These are phyloP conservation scores for Herpomyces periplanetae DNA, from an alignment of 2,329 filamentous ascomycete genomes.

Conservation along the genomic window DNA sequence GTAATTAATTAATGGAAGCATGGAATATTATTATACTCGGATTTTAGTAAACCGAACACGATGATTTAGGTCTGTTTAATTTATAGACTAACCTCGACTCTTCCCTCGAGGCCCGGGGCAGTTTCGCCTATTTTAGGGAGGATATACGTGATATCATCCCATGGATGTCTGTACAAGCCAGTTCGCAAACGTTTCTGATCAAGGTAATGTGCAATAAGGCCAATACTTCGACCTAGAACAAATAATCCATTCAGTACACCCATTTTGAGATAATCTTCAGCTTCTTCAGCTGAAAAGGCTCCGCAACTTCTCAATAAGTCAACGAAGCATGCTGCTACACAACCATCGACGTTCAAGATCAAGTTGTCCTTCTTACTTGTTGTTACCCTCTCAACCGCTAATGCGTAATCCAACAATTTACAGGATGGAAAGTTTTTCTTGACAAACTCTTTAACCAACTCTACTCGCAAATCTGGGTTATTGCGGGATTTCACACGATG, in stretches of 20 bases:
- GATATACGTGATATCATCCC: slow-evolving; percentile 72
- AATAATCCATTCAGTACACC: slow-evolving; percentile 98
- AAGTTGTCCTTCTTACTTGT: slow-evolving; percentile 99
- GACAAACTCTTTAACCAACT: slow-evolving; percentile 96
- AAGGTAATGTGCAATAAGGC: slow-evolving; percentile 96
- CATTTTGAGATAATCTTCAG: slow-evolving; percentile 95
- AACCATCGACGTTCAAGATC: slow-evolving; percentile 94
- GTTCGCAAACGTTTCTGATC: slow-evolving; percentile 98
- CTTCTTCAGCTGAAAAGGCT: slow-evolving; percentile 78
- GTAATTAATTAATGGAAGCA: too few relatives aligned
- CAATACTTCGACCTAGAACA: slow-evolving; percentile 79
- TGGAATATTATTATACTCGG: too few relatives aligned
- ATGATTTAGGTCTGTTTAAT: slow-evolving; percentile 2
- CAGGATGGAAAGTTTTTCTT: slow-evolving; percentile 83
- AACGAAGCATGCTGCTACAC: slow-evolving; percentile 92
- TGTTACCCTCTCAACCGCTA: slow-evolving; percentile 87
- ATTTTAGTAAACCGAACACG: too few relatives aligned
- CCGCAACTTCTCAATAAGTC: slow-evolving; percentile 90
- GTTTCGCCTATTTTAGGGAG: slow-evolving; percentile 34
- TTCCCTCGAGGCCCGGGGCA: slow-evolving; percentile 35
- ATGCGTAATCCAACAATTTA: slow-evolving; percentile 93
- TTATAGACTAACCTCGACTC: slow-evolving; percentile 54
- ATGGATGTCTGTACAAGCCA: slow-evolving; percentile 45
- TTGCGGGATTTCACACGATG: slow-evolving; percentile 98
- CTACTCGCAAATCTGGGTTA: slow-evolving; percentile 96